A percentile compares a stretch with the other conserved stretches of the same genome.
Conservation (phyloP, 1,139 yeast genomes). For the Scheffersomyces titani region DNA sequence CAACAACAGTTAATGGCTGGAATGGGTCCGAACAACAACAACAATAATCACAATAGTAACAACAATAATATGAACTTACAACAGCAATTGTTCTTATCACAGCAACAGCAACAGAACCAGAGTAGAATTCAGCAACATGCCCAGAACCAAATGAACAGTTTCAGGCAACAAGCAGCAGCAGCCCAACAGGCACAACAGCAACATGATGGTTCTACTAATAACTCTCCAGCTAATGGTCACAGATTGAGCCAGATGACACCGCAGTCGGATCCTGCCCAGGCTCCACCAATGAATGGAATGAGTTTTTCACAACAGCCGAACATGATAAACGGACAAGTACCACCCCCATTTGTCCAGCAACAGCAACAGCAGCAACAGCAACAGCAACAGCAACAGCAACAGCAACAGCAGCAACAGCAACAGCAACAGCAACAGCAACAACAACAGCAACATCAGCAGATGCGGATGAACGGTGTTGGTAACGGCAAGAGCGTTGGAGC, state of each 20-base stretch:
- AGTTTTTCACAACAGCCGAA: neutral
- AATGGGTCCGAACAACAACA: slow-evolving; percentile 13
- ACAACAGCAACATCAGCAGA: neutral
- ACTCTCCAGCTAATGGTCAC: slow-evolving; percentile 22
- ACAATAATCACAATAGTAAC: slow-evolving; percentile 8
- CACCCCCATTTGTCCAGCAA: slow-evolving; percentile 4
- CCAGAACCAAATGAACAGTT: slow-evolving; percentile 52
- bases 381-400: slow-evolving; percentile 14
- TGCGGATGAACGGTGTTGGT: slow-evolving; percentile 17
- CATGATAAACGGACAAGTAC: slow-evolving; percentile 1
- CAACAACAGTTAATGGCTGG: slow-evolving; percentile 20
- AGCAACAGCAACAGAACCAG: slow-evolving; percentile 25
- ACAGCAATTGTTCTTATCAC: slow-evolving; percentile 28
- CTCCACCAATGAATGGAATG: slow-evolving; percentile 17
- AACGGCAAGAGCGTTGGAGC: slow-evolving; percentile 4
- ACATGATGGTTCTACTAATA: slow-evolving; percentile 16
- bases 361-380: slow-evolving; percentile 15
- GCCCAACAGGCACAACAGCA: slow-evolving; percentile 21
- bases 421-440: slow-evolving; percentile 2
- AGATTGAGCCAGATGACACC: slow-evolving; percentile 21
- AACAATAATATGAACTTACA: slow-evolving; percentile 16
- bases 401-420: slow-evolving; percentile 11
- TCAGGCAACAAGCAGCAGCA: slow-evolving; percentile 48
- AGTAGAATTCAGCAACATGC: slow-evolving; percentile 51
- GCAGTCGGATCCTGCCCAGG: slow-evolving; percentile 17